Percentiles rank a stretch among this genome's conserved stretches.
Conservation (phyloP, 2,329 filamentous ascomycete species). For the Verticillium zaregamsianum region DNA sequence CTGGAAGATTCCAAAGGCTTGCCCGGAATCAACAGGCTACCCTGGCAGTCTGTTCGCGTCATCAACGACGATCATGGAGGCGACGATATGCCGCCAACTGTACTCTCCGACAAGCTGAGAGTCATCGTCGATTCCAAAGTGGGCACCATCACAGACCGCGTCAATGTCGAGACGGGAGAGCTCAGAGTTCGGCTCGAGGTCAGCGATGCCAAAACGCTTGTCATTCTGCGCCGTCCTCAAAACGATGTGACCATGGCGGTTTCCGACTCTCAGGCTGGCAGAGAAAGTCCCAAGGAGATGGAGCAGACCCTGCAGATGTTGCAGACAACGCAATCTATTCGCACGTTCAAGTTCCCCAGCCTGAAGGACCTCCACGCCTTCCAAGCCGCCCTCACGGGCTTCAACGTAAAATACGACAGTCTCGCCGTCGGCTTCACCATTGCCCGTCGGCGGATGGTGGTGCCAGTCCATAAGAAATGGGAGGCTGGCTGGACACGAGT, state of each 20-base stretch:
- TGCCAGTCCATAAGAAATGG: conserved; percentile 93
- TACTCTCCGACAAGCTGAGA: conserved; percentile 72
- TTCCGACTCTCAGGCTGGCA: conserved; percentile 60
- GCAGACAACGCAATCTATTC: conserved; percentile 57
- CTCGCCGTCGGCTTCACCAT: conserved; percentile 74
- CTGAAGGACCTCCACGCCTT: conserved; percentile 72
- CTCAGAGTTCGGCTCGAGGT: conserved; percentile 63
- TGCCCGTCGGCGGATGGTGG: conserved; percentile 79
- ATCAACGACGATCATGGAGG: conserved; percentile 67
- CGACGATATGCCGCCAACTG: conserved; percentile 60
- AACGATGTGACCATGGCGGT: conserved; percentile 73
- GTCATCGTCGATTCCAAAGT: conserved; percentile 72
- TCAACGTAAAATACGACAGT: conserved; percentile 69
- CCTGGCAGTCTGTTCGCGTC: conserved; percentile 65
- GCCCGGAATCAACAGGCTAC: conserved; percentile 43
- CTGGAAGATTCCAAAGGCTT: conserved; percentile 46
- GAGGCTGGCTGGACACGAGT: conserved; percentile 76
- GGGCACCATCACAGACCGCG: conserved; percentile 75
- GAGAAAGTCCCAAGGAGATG: conserved; percentile 60
- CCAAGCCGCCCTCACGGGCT: conserved; percentile 75
- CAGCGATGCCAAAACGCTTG: conserved; percentile 56
- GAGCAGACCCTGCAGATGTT: conserved; percentile 59
- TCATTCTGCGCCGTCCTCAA: conserved; percentile 68
- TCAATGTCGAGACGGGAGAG: conserved; percentile 78
- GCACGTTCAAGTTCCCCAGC: conserved; percentile 66